Evolutionary conservation across 2,329 filamentous ascomycete genomes (phyloP).

Genomic region (Cladophialophora immunda): DNA sequence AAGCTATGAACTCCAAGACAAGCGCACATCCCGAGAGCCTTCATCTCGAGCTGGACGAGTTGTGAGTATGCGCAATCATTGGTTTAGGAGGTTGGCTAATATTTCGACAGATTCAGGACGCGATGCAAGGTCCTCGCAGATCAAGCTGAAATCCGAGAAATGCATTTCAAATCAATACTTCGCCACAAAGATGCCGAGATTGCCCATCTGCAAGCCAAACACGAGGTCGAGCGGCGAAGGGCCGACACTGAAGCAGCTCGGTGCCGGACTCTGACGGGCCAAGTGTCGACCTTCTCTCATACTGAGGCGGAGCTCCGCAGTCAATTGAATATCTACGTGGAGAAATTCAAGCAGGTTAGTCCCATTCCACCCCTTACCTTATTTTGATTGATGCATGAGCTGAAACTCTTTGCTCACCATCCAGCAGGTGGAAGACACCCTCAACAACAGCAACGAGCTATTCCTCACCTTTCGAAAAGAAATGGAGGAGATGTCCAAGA

Average conservation of each 20-base stretch:
- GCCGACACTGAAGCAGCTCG: conserved; percentile 83
- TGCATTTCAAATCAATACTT: conserved; percentile 91
- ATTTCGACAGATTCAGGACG: conserved; percentile 66
- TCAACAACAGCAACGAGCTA: conserved; percentile 97
- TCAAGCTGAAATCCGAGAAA: conserved; percentile 93
- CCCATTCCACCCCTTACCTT: conserved; percentile 38
- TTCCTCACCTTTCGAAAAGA: conserved; percentile 97
- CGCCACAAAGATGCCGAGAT: conserved; percentile 96
- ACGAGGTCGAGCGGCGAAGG: conserved; percentile 87
- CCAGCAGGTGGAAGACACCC: conserved; percentile 91
- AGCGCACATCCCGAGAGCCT: conserved; percentile 80
- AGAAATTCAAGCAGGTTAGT: conserved; percentile 98
- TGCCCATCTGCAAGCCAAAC: conserved; percentile 86
- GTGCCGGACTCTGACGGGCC: conserved; percentile 83
- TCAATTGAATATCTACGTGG: conserved; percentile 97
- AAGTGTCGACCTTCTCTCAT: conserved; percentile 94
- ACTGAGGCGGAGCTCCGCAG: conserved; percentile 93
- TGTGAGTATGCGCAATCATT: conserved; percentile 64
- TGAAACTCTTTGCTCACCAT: conserved; percentile 40
- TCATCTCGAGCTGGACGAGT: conserved; percentile 86
- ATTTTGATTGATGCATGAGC: conserved; percentile 39
- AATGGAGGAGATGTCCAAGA: conserved; percentile 99
- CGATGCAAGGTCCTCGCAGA: conserved; percentile 96
- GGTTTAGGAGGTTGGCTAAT: conserved; percentile 25
- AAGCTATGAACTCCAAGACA: conserved; percentile 86